Percentiles rank a stretch among this genome's conserved stretches.
Evolutionary conservation across 2,329 filamentous ascomycete species (phyloP).

Genomic region (Fusarium sarcochroum): DNA sequence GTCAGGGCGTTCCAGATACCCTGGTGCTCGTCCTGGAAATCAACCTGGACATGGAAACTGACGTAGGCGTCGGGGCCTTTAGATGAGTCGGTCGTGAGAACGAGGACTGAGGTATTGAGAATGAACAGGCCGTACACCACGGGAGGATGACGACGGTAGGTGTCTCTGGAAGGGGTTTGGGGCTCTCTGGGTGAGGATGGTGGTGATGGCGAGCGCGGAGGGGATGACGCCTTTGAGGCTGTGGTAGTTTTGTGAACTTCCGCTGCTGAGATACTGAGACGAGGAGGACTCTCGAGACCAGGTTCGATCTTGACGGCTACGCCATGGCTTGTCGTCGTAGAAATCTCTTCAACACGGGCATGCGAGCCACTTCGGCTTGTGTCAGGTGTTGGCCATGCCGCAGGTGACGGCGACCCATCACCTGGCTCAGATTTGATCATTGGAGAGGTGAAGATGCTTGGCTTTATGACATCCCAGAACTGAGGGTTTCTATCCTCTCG

Average conservation of each 20-base stretch:
- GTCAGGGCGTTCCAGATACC: conserved; percentile 63
- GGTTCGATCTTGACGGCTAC: conserved; percentile 24
- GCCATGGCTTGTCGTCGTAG: conserved; percentile 11
- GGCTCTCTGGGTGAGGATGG: conserved; percentile 1
- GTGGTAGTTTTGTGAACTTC: not conserved
- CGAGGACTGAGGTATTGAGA: conserved; percentile 56
- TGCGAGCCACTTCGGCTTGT: conserved; percentile 8
- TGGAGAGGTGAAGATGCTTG: conserved; percentile 38
- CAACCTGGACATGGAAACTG: conserved; percentile 60
- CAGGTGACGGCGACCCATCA: conserved; percentile 18
- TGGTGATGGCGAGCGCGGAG: conserved; percentile 7
- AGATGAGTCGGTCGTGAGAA: conserved; percentile 58
- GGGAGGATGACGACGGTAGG: conserved; percentile 53
- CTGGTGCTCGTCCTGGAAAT: conserved; percentile 57
- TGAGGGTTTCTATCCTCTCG: conserved; percentile 45
- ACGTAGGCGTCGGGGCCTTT: conserved; percentile 55
- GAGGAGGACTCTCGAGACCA: conserved; percentile 26
- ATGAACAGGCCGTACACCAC: conserved; percentile 62
- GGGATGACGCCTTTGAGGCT: not conserved
- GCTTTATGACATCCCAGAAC: conserved; percentile 52
- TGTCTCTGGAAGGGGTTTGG: conserved; percentile 17
- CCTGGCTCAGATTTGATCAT: conserved; percentile 40
- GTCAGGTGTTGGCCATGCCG: conserved; percentile 15
- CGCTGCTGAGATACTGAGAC: conserved; percentile 8
- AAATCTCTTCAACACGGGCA: conserved; percentile 29